Base-by-base conservation (phyloP, 805 yeast genomes). In the Candida nitratophila region DNA sequence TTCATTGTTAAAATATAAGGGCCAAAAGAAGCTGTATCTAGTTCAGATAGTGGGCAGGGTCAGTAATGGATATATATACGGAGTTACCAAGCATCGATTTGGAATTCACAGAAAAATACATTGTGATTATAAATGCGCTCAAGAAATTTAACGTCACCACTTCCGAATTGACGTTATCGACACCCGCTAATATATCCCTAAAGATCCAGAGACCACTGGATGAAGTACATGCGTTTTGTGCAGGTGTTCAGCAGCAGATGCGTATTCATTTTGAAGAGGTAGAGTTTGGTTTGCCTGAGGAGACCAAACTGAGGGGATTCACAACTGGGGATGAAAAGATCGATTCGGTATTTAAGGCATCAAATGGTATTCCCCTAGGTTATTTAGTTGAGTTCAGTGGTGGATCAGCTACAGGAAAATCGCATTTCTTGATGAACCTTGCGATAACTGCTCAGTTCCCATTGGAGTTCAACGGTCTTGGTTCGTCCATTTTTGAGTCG, bases 341-440 rank as follows among this genome's bases (percentile, higher is more conserved):
- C 1, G 90, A 84, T 54, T 54, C 50, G 10, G 46, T 65, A 0
- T 56, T 84, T 5, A 66, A 70, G 34, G 83, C 81, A 3, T 43
- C 39, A 19, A 63, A 65, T 20, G 91, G 90, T 0, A 66, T 83
- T 4, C 71, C 66, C 2, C 58, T 74, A 3, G 76, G 81, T 3
- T 61, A 70, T 21, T 57, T 84, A 2, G 81, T 89, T 0, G 98
- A 90, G 64, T 58, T 91, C 3, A 81, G 79, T 52, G 98, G 98
- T 0, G 84, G 83, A 22, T 79, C 95, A 41, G 86, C 95, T 0
- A 74, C 85, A 1, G 98, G 96, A 0, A 91, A 91, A 55, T 82
- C 96, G 0, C 95, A 90, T 51, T 63, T 90, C 4, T 64, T 85
- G 22, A 71, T 82, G 66, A 91, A 83, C 50, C 53, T 89, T 42